Evolutionary conservation across 345 rosid species (phyloP).

Genomic region (Aquilaria yunnanensis): DNA sequence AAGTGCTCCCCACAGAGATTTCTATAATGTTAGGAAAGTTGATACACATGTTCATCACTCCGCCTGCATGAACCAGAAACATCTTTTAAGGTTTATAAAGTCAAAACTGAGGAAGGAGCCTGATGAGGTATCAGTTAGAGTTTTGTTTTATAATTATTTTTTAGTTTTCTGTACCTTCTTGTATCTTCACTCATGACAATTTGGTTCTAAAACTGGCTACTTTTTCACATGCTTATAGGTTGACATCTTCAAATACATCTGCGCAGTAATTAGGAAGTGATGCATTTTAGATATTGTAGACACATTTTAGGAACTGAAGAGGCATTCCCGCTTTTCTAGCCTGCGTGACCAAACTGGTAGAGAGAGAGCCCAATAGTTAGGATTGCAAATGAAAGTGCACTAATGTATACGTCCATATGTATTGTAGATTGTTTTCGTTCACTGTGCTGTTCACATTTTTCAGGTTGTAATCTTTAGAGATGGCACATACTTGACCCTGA

Average conservation of each 20-base stretch:
- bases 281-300: too few relatives aligned
- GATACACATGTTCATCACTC: constrained; percentile 99
- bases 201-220: too few relatives aligned
- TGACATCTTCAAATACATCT: too few relatives aligned
- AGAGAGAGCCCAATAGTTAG: too few relatives aligned
- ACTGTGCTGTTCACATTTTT: constrained; percentile 1
- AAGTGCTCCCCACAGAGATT: constrained; percentile 99
- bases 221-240: too few relatives aligned
- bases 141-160: not conserved
- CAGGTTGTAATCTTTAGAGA: constrained; percentile 99
- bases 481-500: constrained; percentile 93
- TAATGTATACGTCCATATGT: not conserved
- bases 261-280: too few relatives aligned
- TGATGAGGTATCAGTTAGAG: constrained; percentile 62
- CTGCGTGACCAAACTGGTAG: too few relatives aligned
- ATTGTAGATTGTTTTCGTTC: not conserved
- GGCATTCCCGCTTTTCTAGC: too few relatives aligned
- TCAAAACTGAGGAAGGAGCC: constrained; percentile 97
- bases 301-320: too few relatives aligned
- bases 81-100: constrained; percentile 95
- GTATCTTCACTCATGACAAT: too few relatives aligned
- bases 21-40: constrained; percentile 96
- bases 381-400: too few relatives aligned
- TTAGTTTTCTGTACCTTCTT: too few relatives aligned
- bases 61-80: constrained; percentile 99